A percentile compares a stretch with the other conserved stretches of the same genome.
Evolutionary conservation across 108 stramenopile genomes (phyloP).

Genomic region (Nannochloropsis gaditana): DNA sequence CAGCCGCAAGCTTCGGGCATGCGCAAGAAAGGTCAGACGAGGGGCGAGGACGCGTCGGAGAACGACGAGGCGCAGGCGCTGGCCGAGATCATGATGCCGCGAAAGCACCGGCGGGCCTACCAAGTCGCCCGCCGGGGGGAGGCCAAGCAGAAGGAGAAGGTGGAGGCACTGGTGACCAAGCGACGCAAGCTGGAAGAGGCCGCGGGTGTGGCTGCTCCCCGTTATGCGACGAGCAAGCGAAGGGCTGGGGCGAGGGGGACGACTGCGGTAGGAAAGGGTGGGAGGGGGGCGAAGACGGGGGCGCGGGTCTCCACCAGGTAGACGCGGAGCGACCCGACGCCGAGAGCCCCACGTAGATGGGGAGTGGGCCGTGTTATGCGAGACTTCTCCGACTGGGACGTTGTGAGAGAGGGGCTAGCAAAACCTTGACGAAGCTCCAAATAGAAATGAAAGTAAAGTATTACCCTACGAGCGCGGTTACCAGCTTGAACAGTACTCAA

Average conservation of each 20-base stretch:
- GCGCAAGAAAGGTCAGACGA: not conserved
- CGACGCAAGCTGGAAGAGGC: conserved; percentile 64
- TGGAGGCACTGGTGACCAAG: conserved; percentile 65
- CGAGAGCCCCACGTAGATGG: too few relatives aligned
- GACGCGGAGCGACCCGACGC: too few relatives aligned
- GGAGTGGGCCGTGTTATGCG: too few relatives aligned
- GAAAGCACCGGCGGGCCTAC: conserved; percentile 6
- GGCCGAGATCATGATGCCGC: conserved; percentile 28
- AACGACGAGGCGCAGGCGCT: conserved; percentile 31
- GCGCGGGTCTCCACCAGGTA: too few relatives aligned
- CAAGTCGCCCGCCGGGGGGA: conserved; percentile 27
- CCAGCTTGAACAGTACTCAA: too few relatives aligned
- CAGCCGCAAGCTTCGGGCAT: too few relatives aligned
- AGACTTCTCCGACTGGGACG: too few relatives aligned
- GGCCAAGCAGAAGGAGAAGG: conserved; percentile 62
- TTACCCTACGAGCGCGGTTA: too few relatives aligned
- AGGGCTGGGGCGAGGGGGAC: conserved; percentile 30
- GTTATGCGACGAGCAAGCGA: conserved; percentile 53
- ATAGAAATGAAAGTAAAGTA: too few relatives aligned
- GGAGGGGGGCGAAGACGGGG: not conserved
- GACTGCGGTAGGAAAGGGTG: not conserved
- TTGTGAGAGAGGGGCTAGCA: too few relatives aligned
- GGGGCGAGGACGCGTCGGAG: not conserved
- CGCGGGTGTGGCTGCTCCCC: conserved; percentile 27
- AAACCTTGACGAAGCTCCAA: too few relatives aligned